Evolutionary conservation across 2,329 filamentous ascomycete species (phyloP).

Genomic region (Talaromyces rugulosus): DNA sequence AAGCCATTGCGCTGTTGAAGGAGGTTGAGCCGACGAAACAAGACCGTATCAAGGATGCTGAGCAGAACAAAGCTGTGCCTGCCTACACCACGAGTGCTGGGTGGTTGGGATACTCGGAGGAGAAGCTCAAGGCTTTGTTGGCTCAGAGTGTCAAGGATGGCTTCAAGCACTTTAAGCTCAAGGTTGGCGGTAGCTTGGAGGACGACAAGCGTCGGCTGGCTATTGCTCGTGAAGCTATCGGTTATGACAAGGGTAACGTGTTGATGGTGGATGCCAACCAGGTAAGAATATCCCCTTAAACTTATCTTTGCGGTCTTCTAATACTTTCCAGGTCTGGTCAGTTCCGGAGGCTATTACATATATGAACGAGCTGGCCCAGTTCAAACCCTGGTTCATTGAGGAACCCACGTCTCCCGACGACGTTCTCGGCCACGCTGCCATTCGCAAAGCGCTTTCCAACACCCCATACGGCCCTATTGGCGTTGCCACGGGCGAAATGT

Average conservation of each 20-base stretch:
- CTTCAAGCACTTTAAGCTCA: slow-evolving; percentile 85
- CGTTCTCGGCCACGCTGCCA: slow-evolving; percentile 79
- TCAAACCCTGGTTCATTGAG: slow-evolving; percentile 85
- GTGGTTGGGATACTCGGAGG: slow-evolving; percentile 86
- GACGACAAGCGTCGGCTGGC: slow-evolving; percentile 66
- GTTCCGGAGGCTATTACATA: slow-evolving; percentile 84
- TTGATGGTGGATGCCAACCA: slow-evolving; percentile 95
- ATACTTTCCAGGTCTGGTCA: slow-evolving; percentile 62
- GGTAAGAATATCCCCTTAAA: slow-evolving; percentile 34
- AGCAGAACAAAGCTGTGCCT: slow-evolving; percentile 70
- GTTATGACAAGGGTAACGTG: slow-evolving; percentile 76
- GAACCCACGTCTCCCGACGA: slow-evolving; percentile 90
- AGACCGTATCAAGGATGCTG: slow-evolving; percentile 67
- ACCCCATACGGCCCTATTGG: slow-evolving; percentile 60
- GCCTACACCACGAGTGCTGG: slow-evolving; percentile 88
- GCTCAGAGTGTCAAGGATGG: slow-evolving; percentile 70
- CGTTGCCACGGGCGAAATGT: slow-evolving; percentile 91
- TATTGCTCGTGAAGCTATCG: slow-evolving; percentile 75
- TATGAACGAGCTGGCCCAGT: slow-evolving; percentile 77
- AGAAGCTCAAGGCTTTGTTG: slow-evolving; percentile 75
- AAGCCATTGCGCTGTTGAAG: slow-evolving; percentile 69
- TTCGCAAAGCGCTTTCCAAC: slow-evolving; percentile 69
- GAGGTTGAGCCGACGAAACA: slow-evolving; percentile 64
- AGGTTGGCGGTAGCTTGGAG: slow-evolving; percentile 71
- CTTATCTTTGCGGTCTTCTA: not conserved